Evolutionary conservation across 208 protist species (phyloP).

Genomic region (Crithidia mellificae): DNA sequence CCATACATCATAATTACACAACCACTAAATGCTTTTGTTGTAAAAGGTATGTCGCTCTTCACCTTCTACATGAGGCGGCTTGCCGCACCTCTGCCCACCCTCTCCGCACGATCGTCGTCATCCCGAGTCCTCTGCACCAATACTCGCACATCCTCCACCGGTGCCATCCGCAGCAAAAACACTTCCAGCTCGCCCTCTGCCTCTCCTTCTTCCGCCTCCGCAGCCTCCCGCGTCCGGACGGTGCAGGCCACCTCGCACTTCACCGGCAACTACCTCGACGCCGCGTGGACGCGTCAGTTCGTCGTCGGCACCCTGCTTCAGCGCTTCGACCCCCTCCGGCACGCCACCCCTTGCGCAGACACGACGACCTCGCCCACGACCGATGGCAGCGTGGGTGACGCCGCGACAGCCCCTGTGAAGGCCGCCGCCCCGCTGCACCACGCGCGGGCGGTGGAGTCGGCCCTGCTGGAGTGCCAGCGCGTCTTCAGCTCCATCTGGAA

Average conservation of each 20-base stretch:
- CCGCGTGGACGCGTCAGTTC: slow-evolving; percentile 73
- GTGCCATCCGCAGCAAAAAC: neutral
- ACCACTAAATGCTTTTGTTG: too few species aligned
- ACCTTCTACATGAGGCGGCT: too few species aligned
- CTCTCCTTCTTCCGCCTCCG: too few species aligned
- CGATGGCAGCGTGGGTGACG: neutral
- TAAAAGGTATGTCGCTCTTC: too few species aligned
- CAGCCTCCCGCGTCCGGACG: neutral
- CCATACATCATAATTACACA: too few species aligned
- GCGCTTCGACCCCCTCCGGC: slow-evolving; percentile 48
- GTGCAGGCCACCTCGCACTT: slow-evolving; percentile 45
- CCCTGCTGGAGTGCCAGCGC: slow-evolving; percentile 64
- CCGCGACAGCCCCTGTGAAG: neutral
- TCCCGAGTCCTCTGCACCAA: neutral
- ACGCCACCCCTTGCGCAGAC: neutral
- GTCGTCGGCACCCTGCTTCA: slow-evolving; percentile 80
- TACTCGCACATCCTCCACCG: neutral
- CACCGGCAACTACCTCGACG: slow-evolving; percentile 62
- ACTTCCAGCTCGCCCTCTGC: neutral
- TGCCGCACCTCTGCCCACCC: too few species aligned
- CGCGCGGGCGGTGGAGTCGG: slow-evolving; percentile 36
- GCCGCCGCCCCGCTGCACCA: neutral
- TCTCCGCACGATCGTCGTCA: neutral
- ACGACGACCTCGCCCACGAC: too few species aligned
- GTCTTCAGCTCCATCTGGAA: slow-evolving; percentile 60